These are phyloP conservation scores for Diaporthe australafricana DNA, from an alignment of 2,329 filamentous ascomycete genomes.

Conservation along the genomic window DNA sequence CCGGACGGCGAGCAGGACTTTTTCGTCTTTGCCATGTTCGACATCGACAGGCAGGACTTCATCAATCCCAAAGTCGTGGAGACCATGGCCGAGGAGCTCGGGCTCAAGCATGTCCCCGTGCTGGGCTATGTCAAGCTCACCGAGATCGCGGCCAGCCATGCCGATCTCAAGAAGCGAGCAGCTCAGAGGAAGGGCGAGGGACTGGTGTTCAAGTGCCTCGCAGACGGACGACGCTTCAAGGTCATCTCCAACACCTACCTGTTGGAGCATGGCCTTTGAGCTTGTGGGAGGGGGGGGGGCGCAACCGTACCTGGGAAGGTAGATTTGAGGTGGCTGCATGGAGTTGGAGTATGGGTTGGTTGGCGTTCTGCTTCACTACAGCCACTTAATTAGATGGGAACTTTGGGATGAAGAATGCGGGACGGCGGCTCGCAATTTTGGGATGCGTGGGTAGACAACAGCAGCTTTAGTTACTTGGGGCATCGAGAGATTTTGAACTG, in stretches of 20 bases:
- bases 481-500: not conserved
- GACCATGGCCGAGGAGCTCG: conserved; percentile 42
- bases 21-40: conserved; percentile 48
- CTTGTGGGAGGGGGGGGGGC: too few species aligned
- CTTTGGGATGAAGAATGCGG: not conserved
- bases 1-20: conserved; percentile 43
- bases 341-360: not conserved
- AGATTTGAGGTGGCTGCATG: not conserved
- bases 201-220: conserved; percentile 44
- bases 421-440: not conserved
- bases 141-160: conserved; percentile 38
- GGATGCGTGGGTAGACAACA: not conserved
- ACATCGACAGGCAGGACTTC: conserved; percentile 46
- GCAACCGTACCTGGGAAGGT: too few species aligned
- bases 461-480: too few species aligned
- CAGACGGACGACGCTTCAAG: conserved; percentile 44
- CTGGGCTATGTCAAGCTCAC: conserved; percentile 42
- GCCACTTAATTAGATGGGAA: not conserved
- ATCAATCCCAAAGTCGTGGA: conserved; percentile 45
- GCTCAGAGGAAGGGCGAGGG: conserved; percentile 41
- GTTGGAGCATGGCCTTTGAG: conserved; percentile 33
- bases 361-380: not conserved
- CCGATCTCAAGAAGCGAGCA: conserved; percentile 41
- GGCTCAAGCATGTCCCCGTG: conserved; percentile 48
- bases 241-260: conserved; percentile 41